Base-by-base conservation (phyloP, 352 stramenopile species). In the Pythium inflatum region DNA sequence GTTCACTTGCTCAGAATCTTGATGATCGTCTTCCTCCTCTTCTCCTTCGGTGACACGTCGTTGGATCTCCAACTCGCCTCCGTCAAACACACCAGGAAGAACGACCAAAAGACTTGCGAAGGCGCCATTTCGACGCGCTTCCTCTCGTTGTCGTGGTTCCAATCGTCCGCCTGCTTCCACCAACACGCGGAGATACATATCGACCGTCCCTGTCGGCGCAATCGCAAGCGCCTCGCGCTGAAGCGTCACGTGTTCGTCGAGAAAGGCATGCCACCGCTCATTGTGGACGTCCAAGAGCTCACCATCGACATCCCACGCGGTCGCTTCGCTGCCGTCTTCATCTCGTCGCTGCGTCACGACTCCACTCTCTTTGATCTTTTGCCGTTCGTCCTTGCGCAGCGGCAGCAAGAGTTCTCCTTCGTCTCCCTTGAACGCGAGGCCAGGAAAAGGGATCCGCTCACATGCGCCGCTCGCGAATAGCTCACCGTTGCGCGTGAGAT, bases 331-430 rank as follows among this genome's bases (percentile, higher is more conserved):
- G n/a, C n/a, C n/a, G n/a, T n/a, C n/a, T n/a, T n/a, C n/a, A n/a
- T n/a, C n/a, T n/a, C n/a, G n/a, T n/a, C n/a, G n/a, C n/a, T n/a
- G n/a, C n/a, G n/a, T n/a, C n/a, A n/a, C n/a, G n/a, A n/a, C n/a
- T n/a, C n/a, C n/a, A n/a, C n/a, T n/a, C n/a, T n/a, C 38, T 20
- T 46, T 46, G 38, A 46, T 6, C 38, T 46, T 2, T 62, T 24
- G 20, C 2, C 34, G 12, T 54, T 12, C 16, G 14, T 30, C 24
- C 25, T 36, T 24, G 25, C 14, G 27, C 1, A 31, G 41, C 8
- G 66, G 41, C 13, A 61, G 66, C 16, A 63, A 20, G 3, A 45
- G 34, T 5, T 62, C 36, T 9, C 62, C 62, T 9, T 41, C 48
- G 3, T 41, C 12, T 5, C 20, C 48, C 6, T 56, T 22, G 50